phyloP scores from a whole-genome alignment of 495 filamentous ascomycete species.

The Rusavskia elegans region DNA sequence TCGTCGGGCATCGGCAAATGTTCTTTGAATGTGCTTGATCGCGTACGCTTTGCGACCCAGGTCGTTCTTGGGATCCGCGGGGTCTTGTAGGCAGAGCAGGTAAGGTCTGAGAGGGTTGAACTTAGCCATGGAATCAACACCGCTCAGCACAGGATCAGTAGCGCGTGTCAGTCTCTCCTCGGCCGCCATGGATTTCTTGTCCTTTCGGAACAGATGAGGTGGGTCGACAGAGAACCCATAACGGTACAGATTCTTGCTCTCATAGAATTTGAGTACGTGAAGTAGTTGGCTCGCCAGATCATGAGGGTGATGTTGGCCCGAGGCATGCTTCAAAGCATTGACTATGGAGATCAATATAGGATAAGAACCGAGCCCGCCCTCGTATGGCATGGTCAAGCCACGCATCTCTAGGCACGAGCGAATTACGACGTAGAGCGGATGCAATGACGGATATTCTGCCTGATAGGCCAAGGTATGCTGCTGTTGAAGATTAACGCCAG shows the following conservation, averaged over 20 bases:
- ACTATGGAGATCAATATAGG: conserved; percentile 40
- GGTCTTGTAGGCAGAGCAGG: conserved; percentile 43
- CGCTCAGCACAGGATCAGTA: background rate
- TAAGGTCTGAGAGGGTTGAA: conserved; percentile 16
- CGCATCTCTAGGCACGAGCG: conserved; percentile 33
- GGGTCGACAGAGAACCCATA: conserved; percentile 37
- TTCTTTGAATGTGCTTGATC: conserved; percentile 27
- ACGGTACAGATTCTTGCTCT: conserved; percentile 24
- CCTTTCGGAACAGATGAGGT: conserved; percentile 23
- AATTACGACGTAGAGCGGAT: conserved; percentile 29
- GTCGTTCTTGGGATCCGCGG: conserved; percentile 39
- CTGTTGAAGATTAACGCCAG: conserved; percentile 7
- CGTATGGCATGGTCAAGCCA: conserved; percentile 26
- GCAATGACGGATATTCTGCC: conserved; percentile 31
- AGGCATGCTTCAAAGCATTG: conserved; percentile 27
- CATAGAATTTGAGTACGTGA: conserved; percentile 34
- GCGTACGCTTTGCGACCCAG: conserved; percentile 27
- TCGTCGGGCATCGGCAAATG: conserved; percentile 7
- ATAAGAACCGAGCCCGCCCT: conserved; percentile 31
- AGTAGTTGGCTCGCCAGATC: conserved; percentile 27
- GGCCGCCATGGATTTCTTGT: background rate
- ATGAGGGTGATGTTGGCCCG: conserved; percentile 6
- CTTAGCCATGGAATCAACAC: conserved; percentile 4
- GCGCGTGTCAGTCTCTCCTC: background rate
- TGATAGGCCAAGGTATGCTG: conserved; percentile 30